phyloP scores from a whole-genome alignment of 2,329 filamentous ascomycete species.

The Fusarium marasasianum region DNA sequence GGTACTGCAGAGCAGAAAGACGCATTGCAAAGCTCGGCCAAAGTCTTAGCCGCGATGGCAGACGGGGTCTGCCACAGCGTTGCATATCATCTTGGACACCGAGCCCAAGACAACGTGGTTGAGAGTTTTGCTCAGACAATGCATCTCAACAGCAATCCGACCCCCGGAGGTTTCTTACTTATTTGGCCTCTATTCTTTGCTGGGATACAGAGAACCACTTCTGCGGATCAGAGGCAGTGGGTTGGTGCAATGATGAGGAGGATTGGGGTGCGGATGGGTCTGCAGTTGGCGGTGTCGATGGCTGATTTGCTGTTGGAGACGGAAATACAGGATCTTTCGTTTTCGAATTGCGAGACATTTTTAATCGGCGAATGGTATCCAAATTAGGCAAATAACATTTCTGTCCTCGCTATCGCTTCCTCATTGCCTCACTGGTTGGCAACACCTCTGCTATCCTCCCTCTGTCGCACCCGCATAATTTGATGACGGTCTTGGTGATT shows the following conservation, averaged over 20 bases:
- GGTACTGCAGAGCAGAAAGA: conserved; percentile 5
- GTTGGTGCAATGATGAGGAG: conserved; percentile 18
- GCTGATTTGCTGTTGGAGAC: conserved; percentile 24
- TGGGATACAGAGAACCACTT: conserved; percentile 21
- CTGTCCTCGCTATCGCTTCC: fast-evolving
- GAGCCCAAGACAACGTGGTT: neutral
- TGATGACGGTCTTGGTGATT: neutral
- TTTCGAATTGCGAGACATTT: conserved; percentile 30
- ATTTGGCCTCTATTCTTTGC: conserved; percentile 35
- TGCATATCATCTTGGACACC: conserved; percentile 29
- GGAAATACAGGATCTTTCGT: conserved; percentile 12
- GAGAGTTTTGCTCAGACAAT: neutral
- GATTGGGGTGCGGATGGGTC: conserved; percentile 30
- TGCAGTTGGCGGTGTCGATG: conserved; percentile 34
- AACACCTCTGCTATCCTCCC: neutral
- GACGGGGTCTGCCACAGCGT: conserved; percentile 32
- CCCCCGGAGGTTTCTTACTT: conserved; percentile 24
- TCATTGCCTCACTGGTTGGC: neutral
- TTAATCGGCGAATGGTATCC: conserved; percentile 30
- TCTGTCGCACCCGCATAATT: neutral
- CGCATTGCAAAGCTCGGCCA: conserved; percentile 7
- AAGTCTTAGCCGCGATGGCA: conserved; percentile 13
- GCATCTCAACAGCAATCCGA: neutral
- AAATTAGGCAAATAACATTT: neutral
- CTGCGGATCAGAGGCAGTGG: conserved; percentile 21